Evolutionary conservation across 2,329 filamentous ascomycete species (phyloP), one percentile per base, ranked within the genome.

Genomic region (Alternaria tenuissima): DNA sequence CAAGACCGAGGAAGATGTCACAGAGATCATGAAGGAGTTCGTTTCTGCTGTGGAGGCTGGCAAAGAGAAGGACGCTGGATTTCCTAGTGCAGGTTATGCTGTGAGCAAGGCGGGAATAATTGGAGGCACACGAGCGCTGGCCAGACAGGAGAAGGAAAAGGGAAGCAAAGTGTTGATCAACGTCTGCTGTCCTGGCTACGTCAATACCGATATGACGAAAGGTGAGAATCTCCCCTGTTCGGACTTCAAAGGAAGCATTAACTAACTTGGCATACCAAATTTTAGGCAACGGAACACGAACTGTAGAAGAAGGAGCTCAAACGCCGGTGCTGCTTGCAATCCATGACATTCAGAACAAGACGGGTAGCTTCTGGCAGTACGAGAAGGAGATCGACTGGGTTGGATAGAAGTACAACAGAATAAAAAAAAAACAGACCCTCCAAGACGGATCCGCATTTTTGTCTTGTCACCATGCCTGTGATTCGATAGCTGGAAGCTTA

Each of bases 1-100:
- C 26, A 77, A 74, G 51, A 74, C 73, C n/a, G 78, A 82, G 14
- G 68, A 71, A 6, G 82, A 85, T 7, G 78, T 84, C 11, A 83
- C 81, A 0, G 64, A 71, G 24, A 71, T 86, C 43, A 85, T 86
- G 83, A 76, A 82, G 54, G 77, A 81, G 22, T 86, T 86, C 71
- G 73, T 77, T 3, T 63, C 74, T 4, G 83, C 81, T 0, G 84
- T 85, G 0, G 75, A 78, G n/a, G 73, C 73, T 11, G 82, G 81
- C 0, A 79, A 71, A 24, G 80, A 85, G 65, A 80, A 81, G 49
- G 77, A 83, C 43, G 72, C 78, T 3, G 84, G 84, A 0, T 86
- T 83, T 71, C 83, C 83, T 2, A 81, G 79, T 38, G 79, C 82
- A 3, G 84, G 81, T 9, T 86, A 86, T 65, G 81, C 80, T 0